These are phyloP conservation scores for Alternaria sp. DNA, from an alignment of 2,329 filamentous ascomycete genomes.

Conservation along the genomic window DNA sequence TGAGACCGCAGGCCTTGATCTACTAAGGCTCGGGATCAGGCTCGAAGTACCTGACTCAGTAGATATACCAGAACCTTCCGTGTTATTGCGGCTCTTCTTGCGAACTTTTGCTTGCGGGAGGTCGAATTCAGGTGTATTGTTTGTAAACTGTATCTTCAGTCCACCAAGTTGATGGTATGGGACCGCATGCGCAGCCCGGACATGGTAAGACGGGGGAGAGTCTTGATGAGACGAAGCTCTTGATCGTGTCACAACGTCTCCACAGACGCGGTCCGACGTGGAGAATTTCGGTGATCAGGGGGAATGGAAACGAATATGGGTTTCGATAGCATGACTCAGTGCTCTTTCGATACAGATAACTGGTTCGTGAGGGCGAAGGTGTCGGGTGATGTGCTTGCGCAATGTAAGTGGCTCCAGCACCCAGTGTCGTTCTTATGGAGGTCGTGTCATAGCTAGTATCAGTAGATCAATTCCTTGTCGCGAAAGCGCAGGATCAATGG, in stretches of 20 bases:
- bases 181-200: background rate
- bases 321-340: background rate
- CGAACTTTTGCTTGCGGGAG: background rate
- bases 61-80: background rate
- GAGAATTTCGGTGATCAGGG: background rate
- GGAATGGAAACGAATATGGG: background rate
- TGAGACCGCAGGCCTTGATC: background rate
- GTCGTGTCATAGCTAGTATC: background rate
- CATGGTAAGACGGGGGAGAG: background rate
- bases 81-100: background rate
- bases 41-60: background rate
- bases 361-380: background rate
- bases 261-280: background rate
- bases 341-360: background rate
- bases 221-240: background rate
- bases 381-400: background rate
- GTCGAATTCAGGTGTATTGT: background rate
- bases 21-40: background rate
- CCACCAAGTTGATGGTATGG: background rate
- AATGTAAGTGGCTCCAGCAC: background rate
- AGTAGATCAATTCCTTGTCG: background rate
- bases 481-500: background rate
- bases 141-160: background rate
- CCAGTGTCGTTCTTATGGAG: background rate
- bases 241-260: background rate